These are phyloP conservation scores for Ceratobasidium sp. DNA, from an alignment of 1,284 basidiomycete genomes.

Conservation along the genomic window DNA sequence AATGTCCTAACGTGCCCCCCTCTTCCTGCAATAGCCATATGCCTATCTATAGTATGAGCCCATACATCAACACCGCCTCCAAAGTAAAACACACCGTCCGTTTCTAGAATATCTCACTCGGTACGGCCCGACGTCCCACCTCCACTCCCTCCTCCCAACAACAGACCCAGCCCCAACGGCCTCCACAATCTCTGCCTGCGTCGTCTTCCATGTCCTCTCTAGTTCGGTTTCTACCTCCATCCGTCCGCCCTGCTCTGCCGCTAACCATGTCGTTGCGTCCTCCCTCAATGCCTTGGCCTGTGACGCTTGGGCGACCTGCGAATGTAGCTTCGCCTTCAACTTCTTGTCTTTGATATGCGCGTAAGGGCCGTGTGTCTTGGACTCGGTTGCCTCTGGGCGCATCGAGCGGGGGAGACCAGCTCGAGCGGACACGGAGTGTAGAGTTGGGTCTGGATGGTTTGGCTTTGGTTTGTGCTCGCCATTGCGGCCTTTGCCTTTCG, in stretches of 20 bases:
- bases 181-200: slow-evolving; percentile 82
- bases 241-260: slow-evolving; percentile 72
- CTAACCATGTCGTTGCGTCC: slow-evolving; percentile 57
- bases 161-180: slow-evolving; percentile 81
- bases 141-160: slow-evolving; percentile 82
- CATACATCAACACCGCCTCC: slow-evolving; percentile 30
- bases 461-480: slow-evolving; percentile 53
- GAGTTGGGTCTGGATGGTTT: slow-evolving; percentile 64
- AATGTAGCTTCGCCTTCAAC: slow-evolving; percentile 75
- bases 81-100: slow-evolving; percentile 73
- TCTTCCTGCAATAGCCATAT: slow-evolving; percentile 85
- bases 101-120: slow-evolving; percentile 88
- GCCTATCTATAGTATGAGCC: slow-evolving; percentile 62
- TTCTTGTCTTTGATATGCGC: slow-evolving; percentile 81
- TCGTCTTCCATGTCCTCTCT: slow-evolving; percentile 91
- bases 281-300: slow-evolving; percentile 70
- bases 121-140: slow-evolving; percentile 89
- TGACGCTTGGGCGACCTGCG: slow-evolving; percentile 70
- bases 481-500: slow-evolving; percentile 56
- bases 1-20: slow-evolving; percentile 95
- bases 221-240: slow-evolving; percentile 82
- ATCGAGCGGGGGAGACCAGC: slow-evolving; percentile 74
- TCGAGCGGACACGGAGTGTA: slow-evolving; percentile 70
- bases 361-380: slow-evolving; percentile 53
- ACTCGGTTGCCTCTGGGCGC: slow-evolving; percentile 54